Evolutionary conservation across 352 stramenopile species (phyloP).

Genomic region (Pythium vanterpoolii): DNA sequence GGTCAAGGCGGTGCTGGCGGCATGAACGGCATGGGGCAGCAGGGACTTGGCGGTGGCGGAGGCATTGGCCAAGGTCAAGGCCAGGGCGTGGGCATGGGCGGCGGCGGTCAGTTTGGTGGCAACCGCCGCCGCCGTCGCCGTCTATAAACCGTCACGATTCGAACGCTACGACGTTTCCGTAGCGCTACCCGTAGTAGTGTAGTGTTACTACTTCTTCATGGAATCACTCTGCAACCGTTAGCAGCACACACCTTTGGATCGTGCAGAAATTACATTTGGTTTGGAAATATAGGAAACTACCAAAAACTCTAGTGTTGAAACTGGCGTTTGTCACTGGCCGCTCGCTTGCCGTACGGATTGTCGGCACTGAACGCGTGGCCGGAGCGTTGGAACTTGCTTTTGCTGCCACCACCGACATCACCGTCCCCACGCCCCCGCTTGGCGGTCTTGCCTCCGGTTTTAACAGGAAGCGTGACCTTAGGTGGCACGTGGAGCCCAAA

Average conservation of each 20-base stretch:
- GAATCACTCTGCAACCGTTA: too few species aligned
- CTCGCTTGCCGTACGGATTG: slow-evolving; percentile 96
- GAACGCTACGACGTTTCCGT: neutral
- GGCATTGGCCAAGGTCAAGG: neutral
- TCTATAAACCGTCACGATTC: neutral
- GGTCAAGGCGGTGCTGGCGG: neutral
- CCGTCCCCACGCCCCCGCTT: slow-evolving; percentile 54
- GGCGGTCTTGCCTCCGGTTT: slow-evolving; percentile 72
- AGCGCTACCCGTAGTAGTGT: neutral
- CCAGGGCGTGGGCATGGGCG: too few species aligned
- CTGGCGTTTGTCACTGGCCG: slow-evolving; percentile 89
- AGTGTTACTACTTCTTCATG: too few species aligned
- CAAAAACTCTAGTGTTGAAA: slow-evolving; percentile 82
- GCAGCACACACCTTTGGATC: too few species aligned
- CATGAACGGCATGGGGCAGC: neutral
- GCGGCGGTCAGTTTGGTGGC: neutral
- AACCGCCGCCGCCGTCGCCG: neutral
- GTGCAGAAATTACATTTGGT: slow-evolving; percentile 11
- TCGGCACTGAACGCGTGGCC: slow-evolving; percentile 96
- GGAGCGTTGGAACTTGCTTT: slow-evolving; percentile 67
- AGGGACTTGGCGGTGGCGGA: neutral
- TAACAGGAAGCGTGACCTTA: slow-evolving; percentile 94
- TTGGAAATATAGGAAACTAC: too few species aligned
- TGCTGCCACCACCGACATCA: slow-evolving; percentile 41
- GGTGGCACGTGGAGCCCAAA: slow-evolving; percentile 98